These are phyloP conservation scores for Tulasnella sp. DNA, from an alignment of 768 basidiomycete genomes.

Conservation along the genomic window DNA sequence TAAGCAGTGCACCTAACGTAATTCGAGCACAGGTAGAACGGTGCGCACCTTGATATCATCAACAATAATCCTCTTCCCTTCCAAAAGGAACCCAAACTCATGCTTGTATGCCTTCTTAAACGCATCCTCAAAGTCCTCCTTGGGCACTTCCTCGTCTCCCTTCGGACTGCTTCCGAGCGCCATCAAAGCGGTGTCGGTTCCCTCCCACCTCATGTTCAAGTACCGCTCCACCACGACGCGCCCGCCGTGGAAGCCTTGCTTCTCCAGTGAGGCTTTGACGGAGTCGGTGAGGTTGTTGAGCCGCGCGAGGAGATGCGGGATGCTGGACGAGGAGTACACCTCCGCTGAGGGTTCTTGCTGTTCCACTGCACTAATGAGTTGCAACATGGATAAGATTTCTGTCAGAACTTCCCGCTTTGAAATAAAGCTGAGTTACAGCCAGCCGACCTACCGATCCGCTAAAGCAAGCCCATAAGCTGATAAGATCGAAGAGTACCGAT, in stretches of 20 bases:
- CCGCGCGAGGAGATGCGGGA: slow-evolving; percentile 43
- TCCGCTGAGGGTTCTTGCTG: slow-evolving; percentile 82
- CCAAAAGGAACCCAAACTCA: slow-evolving; percentile 87
- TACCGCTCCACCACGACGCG: slow-evolving; percentile 68
- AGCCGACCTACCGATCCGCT: slow-evolving; percentile 48
- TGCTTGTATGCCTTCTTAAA: slow-evolving; percentile 73
- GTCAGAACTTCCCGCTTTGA: not conserved
- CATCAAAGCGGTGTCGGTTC: slow-evolving; percentile 90
- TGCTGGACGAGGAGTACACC: slow-evolving; percentile 54
- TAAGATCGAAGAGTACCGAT: slow-evolving; percentile 83
- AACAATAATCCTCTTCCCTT: slow-evolving; percentile 70
- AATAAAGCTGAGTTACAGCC: slow-evolving; percentile 17
- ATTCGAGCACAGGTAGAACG: not conserved
- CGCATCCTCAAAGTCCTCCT: slow-evolving; percentile 64
- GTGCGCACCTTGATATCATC: slow-evolving; percentile 74
- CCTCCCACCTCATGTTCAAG: slow-evolving; percentile 89
- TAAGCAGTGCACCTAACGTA: not conserved
- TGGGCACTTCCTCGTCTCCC: slow-evolving; percentile 36
- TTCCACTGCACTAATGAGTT: slow-evolving; percentile 53
- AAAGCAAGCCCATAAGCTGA: slow-evolving; percentile 92
- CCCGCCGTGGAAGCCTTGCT: slow-evolving; percentile 65
- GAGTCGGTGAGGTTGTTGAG: slow-evolving; percentile 55
- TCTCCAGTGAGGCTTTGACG: slow-evolving; percentile 54
- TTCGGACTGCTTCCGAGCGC: slow-evolving; percentile 38
- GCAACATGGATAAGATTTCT: not conserved